Percentiles rank a stretch among this genome's conserved stretches.
Evolutionary conservation across 2,329 filamentous ascomycete species (phyloP).

Genomic region (Fusarium sp.): DNA sequence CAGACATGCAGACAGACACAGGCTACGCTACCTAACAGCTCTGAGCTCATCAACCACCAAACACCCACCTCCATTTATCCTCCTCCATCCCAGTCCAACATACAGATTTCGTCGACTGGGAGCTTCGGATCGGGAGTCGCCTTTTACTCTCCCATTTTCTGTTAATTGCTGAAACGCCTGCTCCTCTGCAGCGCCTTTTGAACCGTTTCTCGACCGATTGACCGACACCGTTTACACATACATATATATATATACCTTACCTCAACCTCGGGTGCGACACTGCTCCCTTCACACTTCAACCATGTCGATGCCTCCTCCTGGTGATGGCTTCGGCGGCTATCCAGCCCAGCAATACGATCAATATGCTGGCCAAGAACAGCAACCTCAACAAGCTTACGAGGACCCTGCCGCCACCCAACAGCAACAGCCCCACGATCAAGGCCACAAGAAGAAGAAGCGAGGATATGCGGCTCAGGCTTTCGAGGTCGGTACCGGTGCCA

Average conservation of each 20-base stretch:
- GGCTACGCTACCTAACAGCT: conserved; percentile 31
- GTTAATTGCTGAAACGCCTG: conserved; percentile 4
- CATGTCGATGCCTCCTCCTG: conserved; percentile 66
- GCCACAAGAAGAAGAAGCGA: conserved; percentile 85
- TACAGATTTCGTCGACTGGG: conserved; percentile 35
- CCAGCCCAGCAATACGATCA: conserved; percentile 55
- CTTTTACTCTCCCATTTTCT: conserved; percentile 9
- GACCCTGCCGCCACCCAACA: conserved; percentile 45
- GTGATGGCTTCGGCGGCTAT: conserved; percentile 58
- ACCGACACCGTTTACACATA: conserved; percentile 24
- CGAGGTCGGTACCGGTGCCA: conserved; percentile 89
- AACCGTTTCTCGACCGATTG: conserved; percentile 16
- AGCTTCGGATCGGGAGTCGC: conserved; percentile 30
- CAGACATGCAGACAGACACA: conserved; percentile 31
- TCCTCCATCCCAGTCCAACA: conserved; percentile 36
- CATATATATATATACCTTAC: conserved; percentile 1
- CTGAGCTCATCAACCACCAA: conserved; percentile 40
- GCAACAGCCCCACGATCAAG: conserved; percentile 48
- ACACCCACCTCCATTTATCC: conserved; percentile 26
- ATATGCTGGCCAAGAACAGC: conserved; percentile 53
- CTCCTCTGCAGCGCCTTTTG: conserved; percentile 16
- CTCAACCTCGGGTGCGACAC: conserved; percentile 39
- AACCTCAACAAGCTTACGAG: conserved; percentile 53
- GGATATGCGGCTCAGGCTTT: conserved; percentile 95
- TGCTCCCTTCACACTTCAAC: conserved; percentile 45